A percentile compares a stretch with the other conserved stretches of the same genome.
Evolutionary conservation across 371 early-diverging fungal species (phyloP).

Genomic region (Apophysomyces elegans): DNA sequence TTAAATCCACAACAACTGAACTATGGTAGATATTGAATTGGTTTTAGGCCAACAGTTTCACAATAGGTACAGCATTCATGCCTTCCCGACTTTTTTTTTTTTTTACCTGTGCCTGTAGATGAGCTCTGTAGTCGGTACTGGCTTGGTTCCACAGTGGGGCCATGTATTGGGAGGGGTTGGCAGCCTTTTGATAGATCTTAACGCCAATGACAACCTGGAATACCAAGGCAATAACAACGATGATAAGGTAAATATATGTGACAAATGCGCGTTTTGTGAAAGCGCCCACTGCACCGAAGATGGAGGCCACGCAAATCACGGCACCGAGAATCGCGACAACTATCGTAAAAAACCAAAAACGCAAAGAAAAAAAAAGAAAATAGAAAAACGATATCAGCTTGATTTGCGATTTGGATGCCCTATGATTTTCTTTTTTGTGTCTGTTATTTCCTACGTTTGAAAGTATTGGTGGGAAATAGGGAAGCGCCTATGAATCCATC

Average conservation of each 20-base stretch:
- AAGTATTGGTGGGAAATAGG: constrained; percentile 40
- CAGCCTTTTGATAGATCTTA: constrained; percentile 40
- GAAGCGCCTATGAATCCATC: constrained; percentile 42
- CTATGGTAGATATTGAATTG: constrained; percentile 16
- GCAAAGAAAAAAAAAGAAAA: background rate
- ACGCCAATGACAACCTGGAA: constrained; percentile 51
- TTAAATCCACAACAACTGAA: constrained; percentile 53
- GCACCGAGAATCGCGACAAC: constrained; percentile 44
- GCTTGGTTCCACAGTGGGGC: constrained; percentile 37
- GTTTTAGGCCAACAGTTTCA: background rate
- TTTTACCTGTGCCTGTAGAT: constrained; percentile 37
- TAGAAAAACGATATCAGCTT: background rate
- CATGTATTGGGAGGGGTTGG: constrained; percentile 37
- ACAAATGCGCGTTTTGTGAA: constrained; percentile 33
- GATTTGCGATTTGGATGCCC: background rate
- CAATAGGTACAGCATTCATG: background rate
- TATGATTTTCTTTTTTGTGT: background rate
- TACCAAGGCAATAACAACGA: constrained; percentile 40
- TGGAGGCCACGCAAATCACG: constrained; percentile 42
- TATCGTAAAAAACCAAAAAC: constrained; percentile 12
- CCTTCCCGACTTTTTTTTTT: background rate
- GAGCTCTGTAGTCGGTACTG: constrained; percentile 21
- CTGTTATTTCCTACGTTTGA: constrained; percentile 37
- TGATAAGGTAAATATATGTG: constrained; percentile 40
- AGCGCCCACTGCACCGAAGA: constrained; percentile 41